Percentiles rank a stretch among this genome's conserved stretches.
These are phyloP conservation scores for Phytophthora fragariaefolia DNA, from an alignment of 352 stramenopile genomes.

Conservation along the genomic window DNA sequence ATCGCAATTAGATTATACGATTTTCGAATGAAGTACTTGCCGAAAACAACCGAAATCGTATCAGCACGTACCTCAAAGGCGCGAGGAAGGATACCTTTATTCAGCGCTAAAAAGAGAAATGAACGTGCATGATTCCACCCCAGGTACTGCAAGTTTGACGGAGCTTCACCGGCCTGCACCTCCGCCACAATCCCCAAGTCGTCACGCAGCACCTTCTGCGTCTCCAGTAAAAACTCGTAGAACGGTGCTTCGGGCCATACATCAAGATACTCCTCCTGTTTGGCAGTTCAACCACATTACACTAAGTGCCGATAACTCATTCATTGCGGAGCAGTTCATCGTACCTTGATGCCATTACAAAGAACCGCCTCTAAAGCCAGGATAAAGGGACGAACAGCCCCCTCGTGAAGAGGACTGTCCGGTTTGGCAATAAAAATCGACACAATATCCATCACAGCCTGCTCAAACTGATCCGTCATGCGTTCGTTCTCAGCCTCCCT, in stretches of 20 bases:
- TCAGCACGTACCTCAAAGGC: conserved; percentile 61
- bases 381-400: conserved; percentile 62
- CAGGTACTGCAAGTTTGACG: conserved; percentile 52
- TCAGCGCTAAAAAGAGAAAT: conserved; percentile 73
- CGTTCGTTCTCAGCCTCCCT: conserved; percentile 35
- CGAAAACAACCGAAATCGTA: neutral
- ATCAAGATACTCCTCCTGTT: conserved; percentile 47
- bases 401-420: conserved; percentile 78
- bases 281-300: conserved; percentile 3
- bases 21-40: neutral
- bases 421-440: conserved; percentile 73
- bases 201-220: conserved; percentile 64
- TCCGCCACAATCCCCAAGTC: conserved; percentile 70
- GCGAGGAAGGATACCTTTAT: conserved; percentile 76
- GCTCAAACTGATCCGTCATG: conserved; percentile 23
- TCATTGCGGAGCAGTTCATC: neutral
- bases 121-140: conserved; percentile 74
- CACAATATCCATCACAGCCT: conserved; percentile 72
- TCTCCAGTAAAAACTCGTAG: conserved; percentile 74
- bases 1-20: neutral
- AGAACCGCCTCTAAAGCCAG: conserved; percentile 71
- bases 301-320: neutral
- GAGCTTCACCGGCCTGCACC: conserved; percentile 43
- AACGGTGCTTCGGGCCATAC: conserved; percentile 78
- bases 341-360: conserved; percentile 70